These are phyloP conservation scores for Aspergillus mulundensis DNA, from an alignment of 495 filamentous ascomycete genomes.

Conservation along the genomic window DNA sequence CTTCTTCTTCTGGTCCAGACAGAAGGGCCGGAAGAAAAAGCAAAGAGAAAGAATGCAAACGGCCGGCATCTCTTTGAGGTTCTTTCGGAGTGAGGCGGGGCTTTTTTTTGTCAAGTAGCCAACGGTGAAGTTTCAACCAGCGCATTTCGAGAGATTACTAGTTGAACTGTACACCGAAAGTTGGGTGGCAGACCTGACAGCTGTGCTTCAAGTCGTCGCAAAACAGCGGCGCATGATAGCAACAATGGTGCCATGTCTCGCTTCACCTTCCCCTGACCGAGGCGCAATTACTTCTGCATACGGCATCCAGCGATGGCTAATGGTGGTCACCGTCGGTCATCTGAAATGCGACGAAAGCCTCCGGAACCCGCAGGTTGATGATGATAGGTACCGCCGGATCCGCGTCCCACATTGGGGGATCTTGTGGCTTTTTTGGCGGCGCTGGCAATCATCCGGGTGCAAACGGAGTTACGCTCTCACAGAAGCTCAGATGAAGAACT, in stretches of 20 bases:
- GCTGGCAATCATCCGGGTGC: slow-evolving; percentile 18
- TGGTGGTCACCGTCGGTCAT: slow-evolving; percentile 11
- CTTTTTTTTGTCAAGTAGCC: slow-evolving; percentile 2
- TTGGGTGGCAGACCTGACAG: slow-evolving; percentile 7
- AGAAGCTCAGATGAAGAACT: background rate
- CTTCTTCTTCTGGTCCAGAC: background rate
- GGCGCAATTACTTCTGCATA: background rate
- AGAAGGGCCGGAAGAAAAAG: slow-evolving; percentile 5
- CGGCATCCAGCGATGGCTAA: slow-evolving; percentile 8
- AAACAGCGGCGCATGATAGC: background rate
- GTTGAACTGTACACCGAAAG: slow-evolving; percentile 15
- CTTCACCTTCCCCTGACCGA: background rate
- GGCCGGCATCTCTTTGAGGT: slow-evolving; percentile 6
- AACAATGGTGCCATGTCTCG: background rate
- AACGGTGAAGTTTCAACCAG: background rate
- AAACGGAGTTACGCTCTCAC: slow-evolving; percentile 17
- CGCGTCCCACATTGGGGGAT: slow-evolving; percentile 27
- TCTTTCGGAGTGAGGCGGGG: slow-evolving; percentile 10
- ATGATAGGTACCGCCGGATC: slow-evolving; percentile 32
- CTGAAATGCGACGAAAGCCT: slow-evolving; percentile 21
- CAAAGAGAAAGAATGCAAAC: slow-evolving; percentile 1
- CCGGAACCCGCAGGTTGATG: slow-evolving; percentile 20
- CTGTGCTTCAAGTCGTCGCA: background rate
- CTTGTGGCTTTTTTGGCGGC: slow-evolving; percentile 25
- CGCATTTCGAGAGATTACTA: slow-evolving; percentile 4